Evolutionary conservation across 2,329 filamentous ascomycete species (phyloP).

Genomic region (Plenodomus biglobosus): DNA sequence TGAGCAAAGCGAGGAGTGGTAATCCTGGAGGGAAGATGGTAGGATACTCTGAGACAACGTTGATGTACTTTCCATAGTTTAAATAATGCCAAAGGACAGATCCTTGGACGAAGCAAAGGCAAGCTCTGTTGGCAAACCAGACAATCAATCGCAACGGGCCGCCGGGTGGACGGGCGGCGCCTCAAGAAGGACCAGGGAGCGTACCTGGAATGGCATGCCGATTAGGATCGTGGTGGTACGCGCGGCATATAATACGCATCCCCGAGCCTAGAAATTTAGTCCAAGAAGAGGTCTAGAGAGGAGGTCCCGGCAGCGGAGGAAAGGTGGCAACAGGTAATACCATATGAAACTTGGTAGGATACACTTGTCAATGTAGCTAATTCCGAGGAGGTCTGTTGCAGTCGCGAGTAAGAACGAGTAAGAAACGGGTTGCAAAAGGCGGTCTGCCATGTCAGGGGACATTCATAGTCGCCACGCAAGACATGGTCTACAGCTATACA

Average conservation of each 20-base stretch:
- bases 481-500: background rate
- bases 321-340: conserved; percentile 30
- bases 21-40: conserved; percentile 2
- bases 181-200: conserved; percentile 24
- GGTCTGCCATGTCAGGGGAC: conserved; percentile 25
- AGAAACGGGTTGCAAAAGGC: conserved; percentile 25
- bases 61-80: conserved; percentile 27
- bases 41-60: conserved; percentile 14
- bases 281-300: conserved; percentile 9
- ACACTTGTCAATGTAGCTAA: background rate
- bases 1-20: background rate
- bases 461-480: conserved; percentile 10
- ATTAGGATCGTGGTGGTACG: conserved; percentile 23
- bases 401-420: background rate
- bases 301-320: conserved; percentile 21
- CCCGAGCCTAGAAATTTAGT: conserved; percentile 14
- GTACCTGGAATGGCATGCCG: conserved; percentile 30
- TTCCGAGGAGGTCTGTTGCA: background rate
- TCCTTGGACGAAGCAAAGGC: background rate
- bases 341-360: background rate
- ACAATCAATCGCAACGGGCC: conserved; percentile 40
- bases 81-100: conserved; percentile 23
- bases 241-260: conserved; percentile 17
- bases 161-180: conserved; percentile 39
- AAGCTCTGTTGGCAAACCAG: conserved; percentile 22